These are phyloP conservation scores for Clavulina sp. DNA, from an alignment of 768 basidiomycete species.

Conservation along the genomic window DNA sequence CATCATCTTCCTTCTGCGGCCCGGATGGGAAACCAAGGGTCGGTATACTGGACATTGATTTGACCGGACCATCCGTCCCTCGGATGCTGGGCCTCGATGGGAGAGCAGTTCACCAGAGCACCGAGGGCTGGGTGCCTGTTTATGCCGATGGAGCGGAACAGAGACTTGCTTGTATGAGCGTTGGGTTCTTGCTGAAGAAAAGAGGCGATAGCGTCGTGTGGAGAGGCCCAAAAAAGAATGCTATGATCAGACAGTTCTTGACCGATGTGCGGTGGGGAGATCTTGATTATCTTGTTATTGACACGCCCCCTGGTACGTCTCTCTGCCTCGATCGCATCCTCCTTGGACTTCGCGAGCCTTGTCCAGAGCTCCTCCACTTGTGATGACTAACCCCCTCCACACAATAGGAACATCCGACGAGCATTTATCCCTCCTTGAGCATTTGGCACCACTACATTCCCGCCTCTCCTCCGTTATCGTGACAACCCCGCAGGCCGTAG, in stretches of 20 bases:
- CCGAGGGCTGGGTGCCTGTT: conserved; percentile 94
- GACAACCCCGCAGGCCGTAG: conserved; percentile 94
- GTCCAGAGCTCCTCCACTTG: not conserved
- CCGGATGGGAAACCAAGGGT: conserved; percentile 37
- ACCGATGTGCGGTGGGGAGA: conserved; percentile 92
- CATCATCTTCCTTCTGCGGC: too few relatives aligned
- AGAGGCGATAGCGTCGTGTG: conserved; percentile 90
- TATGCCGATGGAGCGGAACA: conserved; percentile 69
- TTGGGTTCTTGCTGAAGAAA: conserved; percentile 83
- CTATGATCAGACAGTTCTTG: conserved; percentile 92
- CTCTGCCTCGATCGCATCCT: too few relatives aligned
- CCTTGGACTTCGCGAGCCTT: too few relatives aligned
- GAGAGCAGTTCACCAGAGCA: conserved; percentile 64
- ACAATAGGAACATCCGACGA: conserved; percentile 92
- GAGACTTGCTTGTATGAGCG: conserved; percentile 85
- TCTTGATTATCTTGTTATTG: conserved; percentile 80
- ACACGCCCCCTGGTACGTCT: conserved; percentile 82
- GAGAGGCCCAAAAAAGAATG: conserved; percentile 97
- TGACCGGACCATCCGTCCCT: conserved; percentile 88
- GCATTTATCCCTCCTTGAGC: conserved; percentile 87
- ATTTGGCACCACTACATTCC: conserved; percentile 67
- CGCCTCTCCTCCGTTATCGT: conserved; percentile 76
- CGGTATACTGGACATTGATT: conserved; percentile 85
- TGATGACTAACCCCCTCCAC: not conserved
- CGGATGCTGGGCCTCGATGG: conserved; percentile 88